phyloP scores from a whole-genome alignment of 2,329 filamentous ascomycete genomes.

The Colletotrichum nymphaeae region DNA sequence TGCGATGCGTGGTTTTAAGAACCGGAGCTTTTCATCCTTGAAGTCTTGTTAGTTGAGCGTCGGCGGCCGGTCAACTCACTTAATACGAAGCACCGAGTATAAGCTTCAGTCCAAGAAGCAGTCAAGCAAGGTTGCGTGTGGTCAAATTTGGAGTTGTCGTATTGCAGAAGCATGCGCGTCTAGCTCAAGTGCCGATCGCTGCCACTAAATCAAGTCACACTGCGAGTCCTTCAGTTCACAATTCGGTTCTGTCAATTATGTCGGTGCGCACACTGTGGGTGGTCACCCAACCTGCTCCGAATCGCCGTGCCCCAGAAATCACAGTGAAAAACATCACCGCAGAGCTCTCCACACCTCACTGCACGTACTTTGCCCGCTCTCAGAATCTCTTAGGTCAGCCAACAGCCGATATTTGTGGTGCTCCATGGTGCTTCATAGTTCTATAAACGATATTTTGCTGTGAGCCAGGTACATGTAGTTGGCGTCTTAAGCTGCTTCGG shows the following conservation, averaged over 20 bases:
- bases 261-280: not conserved
- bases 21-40: not conserved
- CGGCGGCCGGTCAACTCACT: not conserved
- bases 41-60: too few species aligned
- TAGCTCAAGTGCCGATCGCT: not conserved
- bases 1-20: not conserved
- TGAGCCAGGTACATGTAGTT: too few species aligned
- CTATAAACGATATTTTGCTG: not conserved
- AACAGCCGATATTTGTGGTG: not conserved
- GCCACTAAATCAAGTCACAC: not conserved
- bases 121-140: not conserved
- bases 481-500: too few species aligned
- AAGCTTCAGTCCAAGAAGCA: not conserved
- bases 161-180: not conserved
- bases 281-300: not conserved
- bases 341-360: too few species aligned
- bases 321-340: too few species aligned
- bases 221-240: not conserved
- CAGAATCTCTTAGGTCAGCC: too few species aligned
- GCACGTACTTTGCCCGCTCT: too few species aligned
- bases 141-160: not conserved
- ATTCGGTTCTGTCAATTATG: not conserved
- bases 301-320: not conserved
- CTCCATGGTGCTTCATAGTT: not conserved
- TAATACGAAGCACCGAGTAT: not conserved